A percentile compares a stretch with the other conserved stretches of the same genome.
Evolutionary conservation across 1,284 basidiomycete species (phyloP).

Genomic region (Rhodotorula sp.): DNA sequence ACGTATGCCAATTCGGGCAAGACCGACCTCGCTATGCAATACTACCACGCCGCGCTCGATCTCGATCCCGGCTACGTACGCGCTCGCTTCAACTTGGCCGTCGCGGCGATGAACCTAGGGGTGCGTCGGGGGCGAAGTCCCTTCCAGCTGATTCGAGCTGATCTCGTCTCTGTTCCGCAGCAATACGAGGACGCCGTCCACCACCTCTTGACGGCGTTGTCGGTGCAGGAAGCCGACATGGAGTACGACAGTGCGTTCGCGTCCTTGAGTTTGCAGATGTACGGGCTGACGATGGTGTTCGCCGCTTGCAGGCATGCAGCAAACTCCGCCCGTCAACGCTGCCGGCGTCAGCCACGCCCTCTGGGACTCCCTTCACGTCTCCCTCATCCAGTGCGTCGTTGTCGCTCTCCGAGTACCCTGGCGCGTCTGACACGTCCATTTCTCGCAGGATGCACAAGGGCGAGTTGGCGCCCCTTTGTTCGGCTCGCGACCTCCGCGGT

Average conservation of each 20-base stretch:
- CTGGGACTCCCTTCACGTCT: slow-evolving; percentile 68
- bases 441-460: slow-evolving; percentile 32
- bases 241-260: slow-evolving; percentile 50
- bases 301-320: slow-evolving; percentile 17
- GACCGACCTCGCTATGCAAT: slow-evolving; percentile 77
- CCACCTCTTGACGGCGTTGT: slow-evolving; percentile 78
- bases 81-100: slow-evolving; percentile 88
- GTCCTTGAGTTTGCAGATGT: neutral
- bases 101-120: slow-evolving; percentile 79
- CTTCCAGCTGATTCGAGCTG: neutral
- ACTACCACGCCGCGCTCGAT: slow-evolving; percentile 84
- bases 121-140: slow-evolving; percentile 55
- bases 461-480: slow-evolving; percentile 26
- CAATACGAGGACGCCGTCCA: slow-evolving; percentile 78
- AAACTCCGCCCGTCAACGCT: slow-evolving; percentile 1
- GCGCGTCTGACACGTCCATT: neutral
- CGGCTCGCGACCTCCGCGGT: slow-evolving; percentile 19
- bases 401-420: too few relatives aligned
- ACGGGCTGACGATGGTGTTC: neutral
- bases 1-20: slow-evolving; percentile 85
- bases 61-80: slow-evolving; percentile 91
- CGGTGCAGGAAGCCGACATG: slow-evolving; percentile 64
- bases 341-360: slow-evolving; percentile 61
- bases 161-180: slow-evolving; percentile 47
- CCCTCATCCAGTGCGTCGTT: slow-evolving; percentile 31